Base-by-base conservation (phyloP, 2,329 filamentous ascomycete genomes). In the Curvularia sp. region DNA sequence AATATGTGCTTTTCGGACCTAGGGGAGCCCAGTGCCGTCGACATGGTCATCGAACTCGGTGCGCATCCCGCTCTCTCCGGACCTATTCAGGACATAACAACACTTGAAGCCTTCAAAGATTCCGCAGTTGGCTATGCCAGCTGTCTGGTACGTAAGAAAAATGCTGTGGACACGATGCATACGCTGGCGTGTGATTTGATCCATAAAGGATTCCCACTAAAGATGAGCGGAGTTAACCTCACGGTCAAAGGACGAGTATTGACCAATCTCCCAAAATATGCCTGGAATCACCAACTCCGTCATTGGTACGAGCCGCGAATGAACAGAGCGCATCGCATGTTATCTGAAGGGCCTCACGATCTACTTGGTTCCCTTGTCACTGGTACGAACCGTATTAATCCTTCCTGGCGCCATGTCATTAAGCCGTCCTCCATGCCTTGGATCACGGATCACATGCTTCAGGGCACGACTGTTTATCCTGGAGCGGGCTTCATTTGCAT, bases 21-120 rank as follows among this genome's bases (percentile, higher is more conserved):
- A 45, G 41, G 41, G 10, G 41, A 45, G 41, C 41, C 41, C 13
- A 25, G 21, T n/a, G 41, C 25, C 10, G 15, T 45, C 13, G 41
- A 45, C 41, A 45, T 45, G 41, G 41, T 45, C 41, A 45, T 45
- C 8, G 43, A 46, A n/a, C 21, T 46, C 13, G 43, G 43, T n/a
- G 23, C 43, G 2, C 43, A 46, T 28, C 25, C 43, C 25, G 43
- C 43, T 12, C 43, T 46, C 27, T 27, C 43, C 15, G 43, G 43
- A 8, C 43, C 43, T 3, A 45, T 45, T 9, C 41, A 45, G 10
- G 41, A 45, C 15, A 45, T 45, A 6, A 45, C 21, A 28, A 28
- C 13, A 5, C 41, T 45, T 25, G 21, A 25, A 27, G 25, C 25
- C 21, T 45, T 45, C 23, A 28, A 45, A 10, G 21, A n/a, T 25